A percentile compares a stretch with the other conserved stretches of the same genome.
phyloP scores from a whole-genome alignment of 768 basidiomycete species.

The Leccinum subgranulosum region DNA sequence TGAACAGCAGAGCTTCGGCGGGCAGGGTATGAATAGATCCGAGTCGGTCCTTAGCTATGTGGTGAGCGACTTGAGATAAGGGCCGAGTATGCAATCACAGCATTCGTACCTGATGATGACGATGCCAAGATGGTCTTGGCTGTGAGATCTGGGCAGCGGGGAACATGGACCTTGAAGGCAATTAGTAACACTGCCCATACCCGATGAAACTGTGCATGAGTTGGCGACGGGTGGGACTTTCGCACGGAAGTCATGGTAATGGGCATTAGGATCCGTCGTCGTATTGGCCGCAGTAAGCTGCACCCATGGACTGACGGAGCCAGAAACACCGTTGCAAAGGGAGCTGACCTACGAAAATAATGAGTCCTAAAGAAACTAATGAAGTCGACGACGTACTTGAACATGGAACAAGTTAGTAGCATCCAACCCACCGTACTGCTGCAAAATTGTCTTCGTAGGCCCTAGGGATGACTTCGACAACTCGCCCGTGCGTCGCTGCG shows the following conservation, averaged over 20 bases:
- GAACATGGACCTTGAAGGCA: no score
- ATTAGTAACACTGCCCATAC: no score
- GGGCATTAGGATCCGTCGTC: slow-evolving; percentile 67
- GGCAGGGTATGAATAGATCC: no score
- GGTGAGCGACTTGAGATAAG: no score
- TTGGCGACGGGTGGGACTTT: slow-evolving; percentile 15
- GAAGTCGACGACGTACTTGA: slow-evolving; percentile 51
- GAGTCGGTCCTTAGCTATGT: no score
- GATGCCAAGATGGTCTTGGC: no score
- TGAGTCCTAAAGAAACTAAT: neutral
- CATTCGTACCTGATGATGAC: no score
- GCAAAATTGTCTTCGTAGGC: slow-evolving; percentile 65
- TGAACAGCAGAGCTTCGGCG: no score
- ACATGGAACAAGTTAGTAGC: slow-evolving; percentile 88
- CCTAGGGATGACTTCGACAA: slow-evolving; percentile 76
- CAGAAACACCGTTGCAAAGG: slow-evolving; percentile 83
- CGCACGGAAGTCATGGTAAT: slow-evolving; percentile 95
- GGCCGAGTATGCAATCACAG: no score
- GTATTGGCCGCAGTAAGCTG: slow-evolving; percentile 73
- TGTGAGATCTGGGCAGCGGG: no score
- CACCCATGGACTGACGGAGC: slow-evolving; percentile 82
- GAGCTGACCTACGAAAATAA: slow-evolving; percentile 66
- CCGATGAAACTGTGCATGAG: no score
- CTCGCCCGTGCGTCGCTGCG: neutral
- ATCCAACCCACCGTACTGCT: slow-evolving; percentile 78